Conservation (phyloP, 306 rosid genomes). For the Benincasa hispida region DNA sequence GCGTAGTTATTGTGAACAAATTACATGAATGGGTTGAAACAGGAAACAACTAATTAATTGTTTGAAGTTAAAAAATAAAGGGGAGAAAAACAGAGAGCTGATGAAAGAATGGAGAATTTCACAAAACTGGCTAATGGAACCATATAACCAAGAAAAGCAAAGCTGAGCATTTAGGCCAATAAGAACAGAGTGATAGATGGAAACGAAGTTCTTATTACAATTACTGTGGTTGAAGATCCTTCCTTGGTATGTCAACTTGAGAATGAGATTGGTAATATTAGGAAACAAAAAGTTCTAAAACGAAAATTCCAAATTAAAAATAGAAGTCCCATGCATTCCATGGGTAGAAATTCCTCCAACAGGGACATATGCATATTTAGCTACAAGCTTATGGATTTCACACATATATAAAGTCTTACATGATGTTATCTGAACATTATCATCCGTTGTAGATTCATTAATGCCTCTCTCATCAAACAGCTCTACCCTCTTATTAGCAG, state of each 20-base stretch:
- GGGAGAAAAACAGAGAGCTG: neutral
- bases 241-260: neutral
- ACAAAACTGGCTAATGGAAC: neutral
- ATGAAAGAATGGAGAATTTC: neutral
- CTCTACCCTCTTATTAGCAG: constrained; percentile 81
- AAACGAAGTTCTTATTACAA: neutral
- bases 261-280: neutral
- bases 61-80: too few species aligned
- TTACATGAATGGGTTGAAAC: neutral
- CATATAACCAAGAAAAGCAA: neutral
- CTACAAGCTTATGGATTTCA: neutral
- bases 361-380: neutral
- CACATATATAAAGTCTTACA: constrained; percentile 29
- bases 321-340: neutral
- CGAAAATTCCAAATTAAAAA: neutral
- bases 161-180: neutral
- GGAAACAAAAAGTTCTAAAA: neutral
- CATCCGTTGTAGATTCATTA: constrained; percentile 68
- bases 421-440: constrained; percentile 72
- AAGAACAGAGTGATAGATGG: neutral
- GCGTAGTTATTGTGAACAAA: neutral
- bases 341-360: neutral
- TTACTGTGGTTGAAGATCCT: neutral
- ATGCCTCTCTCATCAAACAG: constrained; percentile 85
- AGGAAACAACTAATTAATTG: neutral